Evolutionary conservation across 2,329 filamentous ascomycete species (phyloP), one percentile per base, ranked within the genome.

Genomic region (Chrysoporthe puriensis): DNA sequence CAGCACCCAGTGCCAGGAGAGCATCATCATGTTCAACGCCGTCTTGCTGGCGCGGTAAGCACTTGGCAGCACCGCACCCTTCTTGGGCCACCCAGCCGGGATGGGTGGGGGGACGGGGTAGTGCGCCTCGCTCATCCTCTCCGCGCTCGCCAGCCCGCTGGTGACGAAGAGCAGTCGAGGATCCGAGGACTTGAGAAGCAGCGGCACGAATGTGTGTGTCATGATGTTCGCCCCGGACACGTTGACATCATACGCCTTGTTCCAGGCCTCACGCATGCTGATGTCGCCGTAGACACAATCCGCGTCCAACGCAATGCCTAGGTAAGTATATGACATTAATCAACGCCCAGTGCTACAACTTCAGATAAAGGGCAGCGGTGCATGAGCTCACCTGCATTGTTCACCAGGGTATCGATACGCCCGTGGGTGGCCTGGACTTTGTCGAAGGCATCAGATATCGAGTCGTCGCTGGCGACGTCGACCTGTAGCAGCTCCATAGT

Each of bases 141-240:
- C 69, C 4, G 84, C 74, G 1, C 78, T 77, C 4, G 82, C 78
- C 0, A 80, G 76, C 5, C 82, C 83, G 2, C 63, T 80, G 75
- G 82, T 82, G 50, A 87, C 71, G 74, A 87, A 87, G 43, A 85
- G 69, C 60, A 87, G 71, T 6, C 84, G 78, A 0, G 84, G 82
- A 18, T 81, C 79, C 0, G 75, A 63, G 0, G 81, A 80, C 56
- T 79, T 76, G 16, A 86, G 73, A 0, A 87, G 78, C 0, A 87
- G 75, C 0, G 84, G 84, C 16, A 76, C 70, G 66, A 82, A 79
- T 0, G 74, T 73, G 4, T 76, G 71, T 0, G 82, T 84, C 18
- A 82, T 71, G 42, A 81, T 75, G 32, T 82, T 77, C 0, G 82
- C 79, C 21, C 85, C 81, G 0, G 83, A 73, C 4, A 85, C 81